Evolutionary conservation across 768 basidiomycete genomes (phyloP).

Genomic region (Suillus decipiens): DNA sequence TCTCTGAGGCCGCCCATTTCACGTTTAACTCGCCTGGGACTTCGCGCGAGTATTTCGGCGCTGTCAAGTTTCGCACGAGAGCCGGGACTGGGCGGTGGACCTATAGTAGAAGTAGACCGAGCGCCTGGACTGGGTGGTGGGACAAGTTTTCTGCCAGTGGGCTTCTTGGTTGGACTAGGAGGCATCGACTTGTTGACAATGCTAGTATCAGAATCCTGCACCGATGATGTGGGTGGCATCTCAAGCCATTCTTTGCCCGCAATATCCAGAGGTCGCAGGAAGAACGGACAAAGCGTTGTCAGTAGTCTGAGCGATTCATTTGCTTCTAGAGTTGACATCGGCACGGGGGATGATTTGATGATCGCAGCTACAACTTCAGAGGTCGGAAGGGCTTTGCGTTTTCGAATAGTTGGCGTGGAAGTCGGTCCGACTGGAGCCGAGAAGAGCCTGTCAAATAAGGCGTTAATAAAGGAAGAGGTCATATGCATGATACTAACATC

Average conservation of each 20-base stretch:
- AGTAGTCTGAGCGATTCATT: constrained; percentile 72
- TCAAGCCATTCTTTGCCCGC: constrained; percentile 57
- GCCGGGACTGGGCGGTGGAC: constrained; percentile 51
- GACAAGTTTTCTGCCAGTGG: constrained; percentile 18
- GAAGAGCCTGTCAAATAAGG: constrained; percentile 56
- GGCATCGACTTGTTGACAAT: constrained; percentile 18
- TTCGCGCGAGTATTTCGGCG: constrained; percentile 63
- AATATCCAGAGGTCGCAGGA: constrained; percentile 64
- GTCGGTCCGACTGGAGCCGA: constrained; percentile 58
- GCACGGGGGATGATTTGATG: constrained; percentile 80
- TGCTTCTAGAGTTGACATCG: constrained; percentile 77
- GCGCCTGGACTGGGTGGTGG: constrained; percentile 38
- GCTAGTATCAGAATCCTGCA: constrained; percentile 18
- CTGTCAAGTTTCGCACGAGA: constrained; percentile 55
- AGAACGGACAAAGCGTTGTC: constrained; percentile 75
- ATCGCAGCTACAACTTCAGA: constrained; percentile 69
- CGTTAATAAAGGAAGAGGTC: constrained; percentile 1
- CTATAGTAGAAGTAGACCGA: constrained; percentile 16
- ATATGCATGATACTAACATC: constrained; percentile 56
- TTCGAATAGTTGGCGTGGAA: constrained; percentile 58
- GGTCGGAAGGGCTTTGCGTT: constrained; percentile 68
- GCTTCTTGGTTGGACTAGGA: constrained; percentile 42
- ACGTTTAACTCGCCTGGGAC: constrained; percentile 69
- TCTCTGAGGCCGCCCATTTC: constrained; percentile 76
- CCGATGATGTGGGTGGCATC: constrained; percentile 38